phyloP scores from a whole-genome alignment of 2,329 filamentous ascomycete genomes.

The Trichophyton benhamiae region DNA sequence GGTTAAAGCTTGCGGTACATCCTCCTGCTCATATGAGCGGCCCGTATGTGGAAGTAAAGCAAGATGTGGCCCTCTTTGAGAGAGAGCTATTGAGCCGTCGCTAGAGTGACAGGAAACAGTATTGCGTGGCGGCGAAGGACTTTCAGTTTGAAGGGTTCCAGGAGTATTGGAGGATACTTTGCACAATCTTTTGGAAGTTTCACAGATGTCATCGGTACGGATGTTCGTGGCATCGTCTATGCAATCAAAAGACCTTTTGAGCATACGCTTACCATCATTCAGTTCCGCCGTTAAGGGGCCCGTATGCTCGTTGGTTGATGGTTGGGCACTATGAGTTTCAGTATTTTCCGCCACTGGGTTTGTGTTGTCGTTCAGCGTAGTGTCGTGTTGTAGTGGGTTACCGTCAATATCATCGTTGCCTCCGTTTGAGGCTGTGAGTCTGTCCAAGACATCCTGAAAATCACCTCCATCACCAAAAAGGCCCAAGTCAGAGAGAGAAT shows the following conservation, averaged over 20 bases:
- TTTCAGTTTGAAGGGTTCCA: not conserved
- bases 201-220: not conserved
- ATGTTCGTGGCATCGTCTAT: not conserved
- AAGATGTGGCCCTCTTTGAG: too few species aligned
- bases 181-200: not conserved
- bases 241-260: not conserved
- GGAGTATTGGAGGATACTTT: too few species aligned
- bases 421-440: not conserved
- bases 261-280: not conserved
- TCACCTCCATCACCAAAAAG: not conserved
- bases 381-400: not conserved
- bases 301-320: too few species aligned
- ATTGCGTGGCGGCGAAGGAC: not conserved
- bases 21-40: too few species aligned
- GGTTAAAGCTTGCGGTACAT: too few species aligned
- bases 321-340: not conserved
- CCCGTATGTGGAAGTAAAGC: too few species aligned
- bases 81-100: too few species aligned
- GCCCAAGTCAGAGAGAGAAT: not conserved
- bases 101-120: not conserved
- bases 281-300: not conserved
- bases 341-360: not conserved
- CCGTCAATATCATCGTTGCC: too few species aligned
- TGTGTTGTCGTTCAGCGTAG: not conserved
- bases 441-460: not conserved